A percentile compares a stretch with the other conserved stretches of the same genome.
Conservation (phyloP, 495 filamentous ascomycete species). For the Penicillium waksmanii region DNA sequence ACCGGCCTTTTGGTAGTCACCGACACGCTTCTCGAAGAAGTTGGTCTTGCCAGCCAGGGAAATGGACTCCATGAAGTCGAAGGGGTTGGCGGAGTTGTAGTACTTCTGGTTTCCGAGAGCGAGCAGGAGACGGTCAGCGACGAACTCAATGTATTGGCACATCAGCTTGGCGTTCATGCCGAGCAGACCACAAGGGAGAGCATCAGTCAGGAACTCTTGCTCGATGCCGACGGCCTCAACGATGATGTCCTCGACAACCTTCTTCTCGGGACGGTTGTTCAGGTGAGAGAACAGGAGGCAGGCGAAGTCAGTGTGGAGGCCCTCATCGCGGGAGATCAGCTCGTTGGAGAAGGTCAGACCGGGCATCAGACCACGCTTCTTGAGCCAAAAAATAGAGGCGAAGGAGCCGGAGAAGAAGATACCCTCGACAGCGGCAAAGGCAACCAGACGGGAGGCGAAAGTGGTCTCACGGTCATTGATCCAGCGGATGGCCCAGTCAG, state of each 20-base stretch:
- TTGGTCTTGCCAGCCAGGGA: constrained; percentile 99
- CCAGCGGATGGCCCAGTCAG: constrained; percentile 95
- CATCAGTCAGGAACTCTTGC: constrained; percentile 97
- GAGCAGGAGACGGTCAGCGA: constrained; percentile 91
- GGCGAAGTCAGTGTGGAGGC: constrained; percentile 98
- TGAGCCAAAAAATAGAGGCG: constrained; percentile 99
- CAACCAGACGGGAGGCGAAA: constrained; percentile 93
- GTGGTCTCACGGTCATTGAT: constrained; percentile 90
- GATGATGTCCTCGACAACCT: constrained; percentile 85
- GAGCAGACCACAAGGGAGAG: constrained; percentile 86
- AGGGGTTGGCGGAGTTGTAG: constrained; percentile 92
- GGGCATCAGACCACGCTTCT: constrained; percentile 99
- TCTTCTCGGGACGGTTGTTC: constrained; percentile 81
- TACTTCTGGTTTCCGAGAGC: constrained; percentile 91
- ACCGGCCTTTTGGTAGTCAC: constrained; percentile 99
- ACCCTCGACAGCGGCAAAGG: constrained; percentile 97
- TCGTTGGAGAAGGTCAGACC: constrained; percentile 99
- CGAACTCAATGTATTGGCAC: constrained; percentile 99
- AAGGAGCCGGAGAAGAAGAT: constrained; percentile 99
- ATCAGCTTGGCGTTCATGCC: constrained; percentile 98
- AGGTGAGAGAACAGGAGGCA: constrained; percentile 96
- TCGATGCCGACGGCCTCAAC: constrained; percentile 92
- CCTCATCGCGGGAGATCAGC: constrained; percentile 98
- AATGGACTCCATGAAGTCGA: constrained; percentile 99
- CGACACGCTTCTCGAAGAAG: constrained; percentile 99